Percentiles rank a stretch among this genome's conserved stretches.
Evolutionary conservation across 305 asterid species (phyloP).

Genomic region (Fraxinus nigra): DNA sequence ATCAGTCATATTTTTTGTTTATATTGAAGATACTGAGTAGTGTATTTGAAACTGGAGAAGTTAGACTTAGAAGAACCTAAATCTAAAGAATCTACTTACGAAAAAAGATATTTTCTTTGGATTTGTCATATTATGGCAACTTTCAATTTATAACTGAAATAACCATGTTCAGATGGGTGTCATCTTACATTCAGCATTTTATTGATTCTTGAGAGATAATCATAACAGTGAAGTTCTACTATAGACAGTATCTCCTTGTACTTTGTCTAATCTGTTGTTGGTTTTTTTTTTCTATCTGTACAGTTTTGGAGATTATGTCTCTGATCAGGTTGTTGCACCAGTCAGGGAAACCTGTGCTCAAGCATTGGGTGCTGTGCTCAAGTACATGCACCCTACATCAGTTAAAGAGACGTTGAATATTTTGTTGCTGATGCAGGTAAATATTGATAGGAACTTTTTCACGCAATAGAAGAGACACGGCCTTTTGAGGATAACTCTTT

Average conservation of each 20-base stretch:
- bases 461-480: not conserved
- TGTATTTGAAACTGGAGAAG: slow-evolving; percentile 16
- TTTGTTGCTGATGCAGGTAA: slow-evolving; percentile 97
- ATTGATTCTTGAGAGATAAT: not conserved
- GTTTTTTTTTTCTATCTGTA: slow-evolving; percentile 24
- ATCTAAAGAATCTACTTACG: slow-evolving; percentile 12
- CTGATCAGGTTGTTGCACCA: slow-evolving; percentile 99
- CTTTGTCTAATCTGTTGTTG: slow-evolving; percentile 22
- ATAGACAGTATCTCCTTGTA: slow-evolving; percentile 8
- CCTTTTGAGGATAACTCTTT: slow-evolving; percentile 14
- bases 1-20: not conserved
- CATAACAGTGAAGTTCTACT: not conserved
- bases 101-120: not conserved
- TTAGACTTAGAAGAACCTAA: slow-evolving; percentile 2
- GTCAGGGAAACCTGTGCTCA: slow-evolving; percentile 99
- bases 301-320: slow-evolving; percentile 97
- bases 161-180: not conserved
- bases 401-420: slow-evolving; percentile 74
- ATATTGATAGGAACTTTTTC: slow-evolving; percentile 26
- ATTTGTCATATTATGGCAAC: slow-evolving; percentile 1
- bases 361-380: slow-evolving; percentile 94
- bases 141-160: slow-evolving; percentile 3
- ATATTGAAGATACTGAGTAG: not conserved
- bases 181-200: not conserved
- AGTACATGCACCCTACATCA: slow-evolving; percentile 85